Conservation (phyloP, 2,329 filamentous ascomycete species). For the Monilinia fructicola region DNA sequence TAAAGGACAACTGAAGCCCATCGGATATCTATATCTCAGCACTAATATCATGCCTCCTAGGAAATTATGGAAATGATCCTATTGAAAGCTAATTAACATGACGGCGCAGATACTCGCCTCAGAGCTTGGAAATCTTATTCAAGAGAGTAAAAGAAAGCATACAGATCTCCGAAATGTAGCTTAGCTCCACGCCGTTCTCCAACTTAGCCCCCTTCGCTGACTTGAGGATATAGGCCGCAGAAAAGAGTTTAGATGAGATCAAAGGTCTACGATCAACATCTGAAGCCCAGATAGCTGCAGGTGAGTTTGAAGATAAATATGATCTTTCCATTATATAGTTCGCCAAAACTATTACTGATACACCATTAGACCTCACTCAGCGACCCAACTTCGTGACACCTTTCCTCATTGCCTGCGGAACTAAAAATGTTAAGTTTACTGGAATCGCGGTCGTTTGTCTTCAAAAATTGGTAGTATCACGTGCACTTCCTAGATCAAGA, state of each 20-base stretch:
- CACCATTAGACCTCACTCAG: conserved; percentile 70
- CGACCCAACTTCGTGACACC: conserved; percentile 84
- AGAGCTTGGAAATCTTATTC: conserved; percentile 86
- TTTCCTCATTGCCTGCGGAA: conserved; percentile 89
- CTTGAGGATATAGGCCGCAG: conserved; percentile 65
- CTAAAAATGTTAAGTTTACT: conserved; percentile 87
- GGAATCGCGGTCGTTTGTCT: conserved; percentile 84
- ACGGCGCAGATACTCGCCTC: conserved; percentile 85
- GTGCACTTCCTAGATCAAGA: conserved; percentile 74
- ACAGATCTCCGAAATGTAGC: conserved; percentile 79
- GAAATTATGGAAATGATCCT: conserved; percentile 31
- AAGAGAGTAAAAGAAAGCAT: conserved; percentile 95
- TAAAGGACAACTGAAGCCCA: conserved; percentile 20
- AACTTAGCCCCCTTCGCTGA: conserved; percentile 28
- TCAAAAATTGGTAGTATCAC: conserved; percentile 80
- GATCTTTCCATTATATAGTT: neutral
- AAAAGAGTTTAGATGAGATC: conserved; percentile 89
- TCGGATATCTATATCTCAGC: neutral
- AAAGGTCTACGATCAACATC: conserved; percentile 72
- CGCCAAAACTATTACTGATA: conserved; percentile 21
- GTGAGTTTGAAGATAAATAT: conserved; percentile 30
- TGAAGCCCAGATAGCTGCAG: conserved; percentile 56
- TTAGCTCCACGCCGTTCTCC: conserved; percentile 22
- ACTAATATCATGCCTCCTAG: conserved; percentile 13
- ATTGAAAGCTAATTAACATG: conserved; percentile 53